Base-by-base conservation (phyloP, 352 stramenopile genomes). In the Globisporangium emineosum region DNA sequence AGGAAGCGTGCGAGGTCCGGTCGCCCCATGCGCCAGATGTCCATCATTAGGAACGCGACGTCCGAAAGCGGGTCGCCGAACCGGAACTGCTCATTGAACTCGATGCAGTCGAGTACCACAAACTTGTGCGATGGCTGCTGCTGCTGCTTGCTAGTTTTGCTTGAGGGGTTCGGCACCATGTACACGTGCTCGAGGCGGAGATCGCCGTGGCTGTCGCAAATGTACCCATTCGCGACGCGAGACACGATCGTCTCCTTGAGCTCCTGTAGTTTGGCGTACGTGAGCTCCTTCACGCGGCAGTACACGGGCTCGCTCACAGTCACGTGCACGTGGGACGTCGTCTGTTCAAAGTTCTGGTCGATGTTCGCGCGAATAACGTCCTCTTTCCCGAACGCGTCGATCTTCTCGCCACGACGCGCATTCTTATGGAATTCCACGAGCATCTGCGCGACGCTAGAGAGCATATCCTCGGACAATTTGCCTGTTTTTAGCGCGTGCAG, bases 21-120 rank as follows among this genome's bases (percentile, higher is more conserved):
- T 5, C 78, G 68, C 1, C 82, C 82, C 47, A 86, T 81, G 42
- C 70, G 73, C 73, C 75, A 89, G 51, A 91, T 74, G 43, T 89
- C 78, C 82, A 89, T 91, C 58, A 74, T 68, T 50, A 89, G 65
- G 64, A 91, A 91, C 49, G 82, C 82, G 17, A 78, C 75, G 62
- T 91, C 82, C 19, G 79, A 78, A 4, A 91, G 59, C 47, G 80
- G 78, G 55, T 91, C 82, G 40, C 78, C 77, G 57, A 79, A 91
- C 0, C 82, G 78, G 68, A 91, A 89, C 59, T 89, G 78, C 72
- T 91, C 82, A 57, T 91, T 91, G 65, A 91, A 89, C 64, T 91
- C 82, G 60, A 91, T 89, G 67, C 82, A 89, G 50, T 91, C 82
- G 55, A 91, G 65, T 55, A 89, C 71, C 27, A 88, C 76, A 51